Evolutionary conservation across 306 rosid species (phyloP).

Genomic region (Biancaea sappan): DNA sequence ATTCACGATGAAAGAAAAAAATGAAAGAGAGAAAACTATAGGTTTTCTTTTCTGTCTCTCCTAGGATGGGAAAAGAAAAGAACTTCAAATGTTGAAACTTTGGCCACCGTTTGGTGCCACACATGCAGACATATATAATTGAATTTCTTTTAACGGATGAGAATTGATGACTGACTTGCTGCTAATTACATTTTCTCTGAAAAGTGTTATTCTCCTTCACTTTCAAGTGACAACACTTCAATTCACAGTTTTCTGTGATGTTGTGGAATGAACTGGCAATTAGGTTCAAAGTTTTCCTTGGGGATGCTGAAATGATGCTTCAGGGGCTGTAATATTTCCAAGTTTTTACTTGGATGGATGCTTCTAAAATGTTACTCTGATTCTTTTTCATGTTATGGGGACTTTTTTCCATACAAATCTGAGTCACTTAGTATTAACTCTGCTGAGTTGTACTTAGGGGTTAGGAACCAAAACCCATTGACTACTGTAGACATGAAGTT

Average conservation of each 20-base stretch:
- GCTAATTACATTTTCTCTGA: slow-evolving; percentile 2
- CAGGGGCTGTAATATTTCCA: background rate
- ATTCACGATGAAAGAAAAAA: slow-evolving; percentile 46
- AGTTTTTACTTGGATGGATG: background rate
- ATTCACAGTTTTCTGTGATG: background rate
- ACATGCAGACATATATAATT: slow-evolving; percentile 31
- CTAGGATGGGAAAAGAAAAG: slow-evolving; percentile 29
- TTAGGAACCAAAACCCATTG: background rate
- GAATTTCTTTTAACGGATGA: slow-evolving; percentile 21
- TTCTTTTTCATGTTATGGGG: background rate
- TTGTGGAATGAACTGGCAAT: slow-evolving; percentile 8
- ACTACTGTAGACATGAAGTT: background rate
- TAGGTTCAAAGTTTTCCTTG: background rate
- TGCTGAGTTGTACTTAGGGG: background rate
- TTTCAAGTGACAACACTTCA: background rate
- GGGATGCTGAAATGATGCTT: slow-evolving; percentile 13
- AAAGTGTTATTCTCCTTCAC: background rate
- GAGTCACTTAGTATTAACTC: background rate
- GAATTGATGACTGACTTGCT: slow-evolving; percentile 16
- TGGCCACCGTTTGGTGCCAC: slow-evolving; percentile 38
- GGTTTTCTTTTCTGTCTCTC: slow-evolving; percentile 41
- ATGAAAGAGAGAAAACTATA: slow-evolving; percentile 28
- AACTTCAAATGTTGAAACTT: slow-evolving; percentile 37
- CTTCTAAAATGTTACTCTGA: background rate
- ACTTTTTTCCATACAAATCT: background rate